Evolutionary conservation across 2,329 filamentous ascomycete species (phyloP).

Genomic region (Daldinia sp.): DNA sequence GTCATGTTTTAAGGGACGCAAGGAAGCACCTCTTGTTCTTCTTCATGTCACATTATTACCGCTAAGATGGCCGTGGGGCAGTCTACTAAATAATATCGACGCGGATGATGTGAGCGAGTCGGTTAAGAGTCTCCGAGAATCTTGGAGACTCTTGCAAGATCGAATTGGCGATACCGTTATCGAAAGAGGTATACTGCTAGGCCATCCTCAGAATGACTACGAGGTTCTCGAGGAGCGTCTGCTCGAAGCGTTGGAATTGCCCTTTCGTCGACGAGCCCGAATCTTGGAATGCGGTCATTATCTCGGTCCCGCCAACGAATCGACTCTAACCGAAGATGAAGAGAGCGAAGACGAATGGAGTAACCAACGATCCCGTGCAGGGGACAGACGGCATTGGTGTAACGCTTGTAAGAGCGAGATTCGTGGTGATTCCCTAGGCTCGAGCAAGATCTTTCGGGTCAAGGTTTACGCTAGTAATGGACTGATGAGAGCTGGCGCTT

Average conservation of each 20-base stretch:
- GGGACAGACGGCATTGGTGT: conserved; percentile 62
- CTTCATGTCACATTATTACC: conserved; percentile 81
- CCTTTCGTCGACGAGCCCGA: conserved; percentile 67
- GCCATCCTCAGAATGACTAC: conserved; percentile 82
- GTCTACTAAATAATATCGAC: conserved; percentile 57
- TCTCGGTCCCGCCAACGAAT: conserved; percentile 66
- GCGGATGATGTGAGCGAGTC: conserved; percentile 47
- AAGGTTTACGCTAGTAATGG: conserved; percentile 96
- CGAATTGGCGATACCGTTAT: conserved; percentile 77
- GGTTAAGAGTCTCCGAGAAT: conserved; percentile 63
- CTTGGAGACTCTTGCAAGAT: conserved; percentile 73
- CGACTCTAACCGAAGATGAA: conserved; percentile 53
- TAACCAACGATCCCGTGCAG: conserved; percentile 45
- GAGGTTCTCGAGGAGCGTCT: conserved; percentile 81
- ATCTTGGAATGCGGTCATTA: conserved; percentile 82
- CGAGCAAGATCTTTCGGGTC: conserved; percentile 72
- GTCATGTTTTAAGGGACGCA: conserved; percentile 63
- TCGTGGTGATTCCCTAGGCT: conserved; percentile 60
- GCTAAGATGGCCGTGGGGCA: conserved; percentile 70
- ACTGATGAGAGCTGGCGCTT: conserved; percentile 88
- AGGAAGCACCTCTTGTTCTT: conserved; percentile 74
- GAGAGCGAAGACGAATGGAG: conserved; percentile 57
- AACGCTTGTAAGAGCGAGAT: conserved; percentile 64
- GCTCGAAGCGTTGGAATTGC: conserved; percentile 77
- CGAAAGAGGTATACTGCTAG: conserved; percentile 76